A percentile compares a stretch with the other conserved stretches of the same genome.
Evolutionary conservation across 2,329 filamentous ascomycete species (phyloP).

Genomic region (Cordyceps sp.): DNA sequence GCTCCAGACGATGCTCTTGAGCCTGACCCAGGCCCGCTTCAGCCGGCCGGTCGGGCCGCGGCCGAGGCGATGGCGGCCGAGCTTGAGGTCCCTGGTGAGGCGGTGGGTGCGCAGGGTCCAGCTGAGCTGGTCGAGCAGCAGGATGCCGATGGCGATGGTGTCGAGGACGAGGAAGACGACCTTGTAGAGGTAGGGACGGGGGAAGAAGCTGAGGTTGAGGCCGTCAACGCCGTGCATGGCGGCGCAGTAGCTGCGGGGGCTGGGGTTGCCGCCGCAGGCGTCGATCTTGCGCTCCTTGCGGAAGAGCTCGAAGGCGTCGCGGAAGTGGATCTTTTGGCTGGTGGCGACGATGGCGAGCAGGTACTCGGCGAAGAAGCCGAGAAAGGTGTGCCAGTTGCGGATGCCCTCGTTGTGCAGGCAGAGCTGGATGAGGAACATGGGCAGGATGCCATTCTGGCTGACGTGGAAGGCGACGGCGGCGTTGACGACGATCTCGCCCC

Average conservation of each 20-base stretch:
- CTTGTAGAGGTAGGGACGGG: conserved; percentile 20
- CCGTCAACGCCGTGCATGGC: conserved; percentile 16
- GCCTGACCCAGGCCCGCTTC: conserved; percentile 11
- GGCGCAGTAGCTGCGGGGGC: conserved; percentile 20
- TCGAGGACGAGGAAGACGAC: conserved; percentile 19
- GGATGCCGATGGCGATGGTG: conserved; percentile 16
- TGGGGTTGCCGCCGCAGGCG: conserved; percentile 19
- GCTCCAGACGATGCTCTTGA: conserved; percentile 17
- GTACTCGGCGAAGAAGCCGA: conserved; percentile 22
- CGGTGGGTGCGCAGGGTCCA: conserved; percentile 20
- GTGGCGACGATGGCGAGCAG: conserved; percentile 19
- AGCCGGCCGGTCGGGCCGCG: conserved; percentile 13
- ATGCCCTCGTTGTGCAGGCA: conserved; percentile 22
- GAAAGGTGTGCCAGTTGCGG: conserved; percentile 22
- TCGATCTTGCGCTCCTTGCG: conserved; percentile 13
- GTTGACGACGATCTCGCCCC: conserved; percentile 21
- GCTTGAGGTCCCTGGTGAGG: conserved; percentile 12
- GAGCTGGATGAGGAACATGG: conserved; percentile 20
- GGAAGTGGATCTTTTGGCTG: conserved; percentile 18
- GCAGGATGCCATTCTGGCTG: conserved; percentile 18
- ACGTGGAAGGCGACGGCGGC: conserved; percentile 20
- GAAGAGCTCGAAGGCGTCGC: conserved; percentile 17
- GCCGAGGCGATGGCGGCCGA: conserved; percentile 15
- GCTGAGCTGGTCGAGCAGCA: conserved; percentile 16
- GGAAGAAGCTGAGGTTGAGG: conserved; percentile 18